Conservation (phyloP, 2,329 filamentous ascomycete species). For the Davidsoniella virescens region DNA sequence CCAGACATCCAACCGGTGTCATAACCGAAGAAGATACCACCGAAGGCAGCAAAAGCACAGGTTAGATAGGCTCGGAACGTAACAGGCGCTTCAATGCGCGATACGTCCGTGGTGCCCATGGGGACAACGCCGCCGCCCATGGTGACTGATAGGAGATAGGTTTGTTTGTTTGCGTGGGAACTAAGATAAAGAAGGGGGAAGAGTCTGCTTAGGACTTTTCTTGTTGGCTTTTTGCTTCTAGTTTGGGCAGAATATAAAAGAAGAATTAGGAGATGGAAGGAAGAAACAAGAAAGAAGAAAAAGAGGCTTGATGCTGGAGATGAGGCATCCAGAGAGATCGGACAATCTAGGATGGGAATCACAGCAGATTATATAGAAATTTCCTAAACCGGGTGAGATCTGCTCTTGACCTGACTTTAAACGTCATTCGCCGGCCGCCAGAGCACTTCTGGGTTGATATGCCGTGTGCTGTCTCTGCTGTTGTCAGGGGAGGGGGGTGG, state of each 20-base stretch:
- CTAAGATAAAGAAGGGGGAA: not conserved
- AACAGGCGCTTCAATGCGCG: slow-evolving; percentile 49
- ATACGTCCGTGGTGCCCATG: slow-evolving; percentile 31
- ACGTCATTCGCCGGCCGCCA: too few relatives aligned
- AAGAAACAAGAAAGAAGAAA: not conserved
- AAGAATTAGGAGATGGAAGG: too few relatives aligned
- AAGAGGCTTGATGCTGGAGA: too few relatives aligned
- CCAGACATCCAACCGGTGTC: slow-evolving; percentile 63
- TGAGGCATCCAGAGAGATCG: too few relatives aligned
- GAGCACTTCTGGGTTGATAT: too few relatives aligned
- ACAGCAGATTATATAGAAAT: too few relatives aligned
- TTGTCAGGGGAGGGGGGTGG: too few relatives aligned
- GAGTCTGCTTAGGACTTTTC: not conserved
- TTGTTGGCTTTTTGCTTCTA: too few relatives aligned
- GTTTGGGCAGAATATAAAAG: not conserved
- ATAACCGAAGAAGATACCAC: slow-evolving; percentile 64
- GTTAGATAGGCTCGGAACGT: slow-evolving; percentile 53
- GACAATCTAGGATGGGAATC: too few relatives aligned
- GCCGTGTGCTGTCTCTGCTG: too few relatives aligned
- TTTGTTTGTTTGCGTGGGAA: not conserved
- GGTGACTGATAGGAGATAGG: not conserved
- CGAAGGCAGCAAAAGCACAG: slow-evolving; percentile 55
- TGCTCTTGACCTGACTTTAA: too few relatives aligned
- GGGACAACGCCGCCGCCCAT: slow-evolving; percentile 10
- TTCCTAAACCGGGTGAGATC: too few relatives aligned